Percentiles rank a stretch among this genome's conserved stretches.
Evolutionary conservation across 805 yeast species (phyloP).

Genomic region (Candida boleticola): DNA sequence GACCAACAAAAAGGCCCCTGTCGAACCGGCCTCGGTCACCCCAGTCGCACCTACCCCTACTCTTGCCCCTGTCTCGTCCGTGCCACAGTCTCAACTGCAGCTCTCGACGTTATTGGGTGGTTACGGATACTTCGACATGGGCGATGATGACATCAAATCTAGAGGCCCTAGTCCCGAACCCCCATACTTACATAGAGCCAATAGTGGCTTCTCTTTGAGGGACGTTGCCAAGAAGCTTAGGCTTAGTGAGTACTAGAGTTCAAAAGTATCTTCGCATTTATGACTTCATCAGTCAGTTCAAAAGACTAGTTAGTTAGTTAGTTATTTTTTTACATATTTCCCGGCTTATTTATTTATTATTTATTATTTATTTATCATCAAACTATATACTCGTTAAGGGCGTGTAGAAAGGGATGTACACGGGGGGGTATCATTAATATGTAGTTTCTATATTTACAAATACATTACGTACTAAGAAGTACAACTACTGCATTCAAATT

Average conservation of each 20-base stretch:
- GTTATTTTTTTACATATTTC: neutral
- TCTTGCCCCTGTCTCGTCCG: neutral
- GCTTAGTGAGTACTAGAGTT: slow-evolving; percentile 54
- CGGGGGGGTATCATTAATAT: no score
- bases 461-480: no score
- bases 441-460: no score
- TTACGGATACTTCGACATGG: slow-evolving; percentile 60
- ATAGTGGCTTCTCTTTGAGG: slow-evolving; percentile 41
- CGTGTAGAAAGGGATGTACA: no score
- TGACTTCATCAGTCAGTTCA: neutral
- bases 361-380: neutral
- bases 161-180: slow-evolving; percentile 62
- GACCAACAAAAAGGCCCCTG: slow-evolving; percentile 25
- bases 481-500: no score
- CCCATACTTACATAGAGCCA: slow-evolving; percentile 36
- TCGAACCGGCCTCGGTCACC: slow-evolving; percentile 21
- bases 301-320: neutral
- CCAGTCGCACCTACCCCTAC: slow-evolving; percentile 6
- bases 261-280: no score
- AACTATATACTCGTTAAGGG: slow-evolving; percentile 8
- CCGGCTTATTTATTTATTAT: slow-evolving; percentile 2
- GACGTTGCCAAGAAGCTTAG: slow-evolving; percentile 67
- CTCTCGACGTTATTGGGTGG: slow-evolving; percentile 49
- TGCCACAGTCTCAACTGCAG: slow-evolving; percentile 2
- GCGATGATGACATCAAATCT: slow-evolving; percentile 50